A percentile compares a stretch with the other conserved stretches of the same genome.
These are phyloP conservation scores for Lodderomyces metapsilosis DNA, from an alignment of 1,139 yeast species.

Conservation along the genomic window DNA sequence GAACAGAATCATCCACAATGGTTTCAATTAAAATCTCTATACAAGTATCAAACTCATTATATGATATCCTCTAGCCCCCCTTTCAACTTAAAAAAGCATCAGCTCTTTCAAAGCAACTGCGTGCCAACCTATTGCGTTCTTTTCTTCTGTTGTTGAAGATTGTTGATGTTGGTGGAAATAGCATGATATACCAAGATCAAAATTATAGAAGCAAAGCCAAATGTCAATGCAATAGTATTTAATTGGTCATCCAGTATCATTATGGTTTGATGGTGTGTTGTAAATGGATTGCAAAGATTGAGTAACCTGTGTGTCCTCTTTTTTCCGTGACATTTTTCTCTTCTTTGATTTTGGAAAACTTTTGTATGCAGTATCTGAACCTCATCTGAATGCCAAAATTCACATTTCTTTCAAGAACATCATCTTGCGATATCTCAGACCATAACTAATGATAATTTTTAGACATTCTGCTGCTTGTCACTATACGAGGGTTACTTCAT, in stretches of 20 bases:
- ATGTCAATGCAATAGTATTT: slow-evolving; percentile 68
- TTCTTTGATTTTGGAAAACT: neutral
- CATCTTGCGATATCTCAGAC: too few relatives aligned
- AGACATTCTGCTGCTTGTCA: neutral
- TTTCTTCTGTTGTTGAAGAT: slow-evolving; percentile 13
- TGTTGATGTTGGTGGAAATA: slow-evolving; percentile 42
- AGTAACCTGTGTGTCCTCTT: too few relatives aligned
- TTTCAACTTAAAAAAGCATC: neutral
- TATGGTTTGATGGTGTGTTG: too few relatives aligned
- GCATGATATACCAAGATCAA: slow-evolving; percentile 72
- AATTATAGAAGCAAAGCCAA: slow-evolving; percentile 71
- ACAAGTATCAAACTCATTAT: neutral
- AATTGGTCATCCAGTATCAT: slow-evolving; percentile 86
- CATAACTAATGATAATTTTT: neutral
- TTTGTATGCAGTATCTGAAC: neutral
- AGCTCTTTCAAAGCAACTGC: neutral
- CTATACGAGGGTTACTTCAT: neutral
- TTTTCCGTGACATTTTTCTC: neutral
- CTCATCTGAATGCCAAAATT: neutral
- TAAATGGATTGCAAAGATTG: too few relatives aligned
- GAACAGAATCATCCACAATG: too few relatives aligned
- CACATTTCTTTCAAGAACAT: neutral
- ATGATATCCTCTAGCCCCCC: neutral
- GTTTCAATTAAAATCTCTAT: too few relatives aligned
- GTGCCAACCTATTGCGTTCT: neutral